Conservation (phyloP, 2,329 filamentous ascomycete genomes). For the Parastagonospora nodorum region DNA sequence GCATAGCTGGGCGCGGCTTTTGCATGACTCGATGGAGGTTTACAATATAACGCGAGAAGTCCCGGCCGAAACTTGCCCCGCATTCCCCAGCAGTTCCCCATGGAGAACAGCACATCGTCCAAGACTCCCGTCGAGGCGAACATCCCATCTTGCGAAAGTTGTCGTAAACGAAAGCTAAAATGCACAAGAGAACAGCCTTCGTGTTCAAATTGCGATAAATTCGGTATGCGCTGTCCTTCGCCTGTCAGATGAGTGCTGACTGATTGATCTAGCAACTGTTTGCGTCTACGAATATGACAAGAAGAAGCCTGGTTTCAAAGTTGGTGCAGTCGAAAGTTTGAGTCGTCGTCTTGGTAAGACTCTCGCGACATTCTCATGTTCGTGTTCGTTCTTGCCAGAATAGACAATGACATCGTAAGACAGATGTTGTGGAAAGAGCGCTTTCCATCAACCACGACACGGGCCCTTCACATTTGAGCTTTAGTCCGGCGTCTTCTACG, state of each 20-base stretch:
- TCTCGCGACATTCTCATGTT: not conserved
- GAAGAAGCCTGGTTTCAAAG: conserved; percentile 7
- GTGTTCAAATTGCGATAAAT: conserved; percentile 3
- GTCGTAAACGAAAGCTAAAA: conserved; percentile 6
- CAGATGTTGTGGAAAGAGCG: not conserved
- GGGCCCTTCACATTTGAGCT: not conserved
- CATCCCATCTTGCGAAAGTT: conserved; percentile 8
- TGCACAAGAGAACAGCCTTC: conserved; percentile 3
- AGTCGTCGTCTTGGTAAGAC: not conserved
- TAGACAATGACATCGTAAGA: not conserved
- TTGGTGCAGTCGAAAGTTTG: conserved; percentile 5
- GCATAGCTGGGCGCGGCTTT: too few species aligned
- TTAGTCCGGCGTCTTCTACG: not conserved
- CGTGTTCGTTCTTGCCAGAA: not conserved
- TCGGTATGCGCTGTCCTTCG: not conserved
- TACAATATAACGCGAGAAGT: too few species aligned
- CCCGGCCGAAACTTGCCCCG: too few species aligned
- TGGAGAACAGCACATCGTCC: not conserved
- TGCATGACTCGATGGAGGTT: too few species aligned
- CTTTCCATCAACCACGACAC: not conserved
- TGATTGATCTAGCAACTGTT: not conserved
- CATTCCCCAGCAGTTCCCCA: not conserved
- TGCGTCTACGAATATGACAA: conserved; percentile 4
- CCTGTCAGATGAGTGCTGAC: not conserved
- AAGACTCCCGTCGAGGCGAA: not conserved